Conservation (phyloP, 2,329 filamentous ascomycete species). For the Thelonectria olida region DNA sequence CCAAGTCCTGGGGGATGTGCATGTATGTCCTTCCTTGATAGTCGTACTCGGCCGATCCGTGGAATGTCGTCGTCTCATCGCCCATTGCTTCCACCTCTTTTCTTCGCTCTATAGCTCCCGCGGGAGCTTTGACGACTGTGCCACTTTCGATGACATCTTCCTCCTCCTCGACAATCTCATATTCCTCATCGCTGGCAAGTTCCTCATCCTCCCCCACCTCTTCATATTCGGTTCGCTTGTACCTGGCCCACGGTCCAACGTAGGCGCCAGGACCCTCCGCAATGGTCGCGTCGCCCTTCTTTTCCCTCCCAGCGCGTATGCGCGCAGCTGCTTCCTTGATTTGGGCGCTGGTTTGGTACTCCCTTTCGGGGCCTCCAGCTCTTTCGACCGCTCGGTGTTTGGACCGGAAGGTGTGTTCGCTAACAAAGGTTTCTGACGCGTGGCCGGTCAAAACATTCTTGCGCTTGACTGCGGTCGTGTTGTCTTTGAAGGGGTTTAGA, state of each 20-base stretch:
- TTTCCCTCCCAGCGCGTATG: slow-evolving; percentile 79
- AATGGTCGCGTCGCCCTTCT: slow-evolving; percentile 83
- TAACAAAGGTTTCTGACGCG: slow-evolving; percentile 88
- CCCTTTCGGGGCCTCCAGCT: slow-evolving; percentile 64
- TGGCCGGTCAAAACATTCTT: slow-evolving; percentile 87
- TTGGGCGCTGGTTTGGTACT: slow-evolving; percentile 62
- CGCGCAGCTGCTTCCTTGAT: slow-evolving; percentile 77
- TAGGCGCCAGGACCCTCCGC: slow-evolving; percentile 90
- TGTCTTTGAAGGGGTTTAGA: slow-evolving; percentile 77
- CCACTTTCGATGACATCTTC: slow-evolving; percentile 74
- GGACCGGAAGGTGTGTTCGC: slow-evolving; percentile 87
- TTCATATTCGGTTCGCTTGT: slow-evolving; percentile 77
- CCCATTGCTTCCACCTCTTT: slow-evolving; percentile 68
- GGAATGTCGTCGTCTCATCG: slow-evolving; percentile 86
- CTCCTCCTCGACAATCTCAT: slow-evolving; percentile 80
- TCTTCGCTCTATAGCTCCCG: slow-evolving; percentile 61
- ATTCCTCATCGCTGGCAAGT: slow-evolving; percentile 81
- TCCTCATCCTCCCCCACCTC: slow-evolving; percentile 78
- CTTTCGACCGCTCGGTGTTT: slow-evolving; percentile 87
- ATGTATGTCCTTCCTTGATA: slow-evolving; percentile 97
- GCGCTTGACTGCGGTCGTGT: slow-evolving; percentile 70
- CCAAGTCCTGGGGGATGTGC: slow-evolving; percentile 93
- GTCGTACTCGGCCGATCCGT: slow-evolving; percentile 84
- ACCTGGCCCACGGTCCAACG: slow-evolving; percentile 93
- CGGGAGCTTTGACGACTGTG: slow-evolving; percentile 66